Percentiles rank a stretch among this genome's conserved stretches.
Conservation (phyloP, 31 red algal species). For the Asparagopsis taxiformis region DNA sequence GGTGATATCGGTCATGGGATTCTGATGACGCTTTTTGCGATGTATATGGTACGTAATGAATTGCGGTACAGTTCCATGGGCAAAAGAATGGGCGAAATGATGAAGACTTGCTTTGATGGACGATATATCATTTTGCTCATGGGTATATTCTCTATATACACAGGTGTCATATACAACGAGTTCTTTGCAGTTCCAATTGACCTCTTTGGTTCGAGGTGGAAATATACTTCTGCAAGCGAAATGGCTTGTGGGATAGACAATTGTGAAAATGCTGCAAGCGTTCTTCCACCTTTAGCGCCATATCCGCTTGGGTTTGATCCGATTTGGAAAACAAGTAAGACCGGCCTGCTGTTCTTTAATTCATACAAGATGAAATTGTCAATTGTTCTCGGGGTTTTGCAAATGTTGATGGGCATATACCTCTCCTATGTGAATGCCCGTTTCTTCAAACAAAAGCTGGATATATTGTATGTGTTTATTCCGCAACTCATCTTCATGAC, state of each 20-base stretch:
- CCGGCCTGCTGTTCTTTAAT: slow-evolving; percentile 90
- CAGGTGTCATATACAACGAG: slow-evolving; percentile 99
- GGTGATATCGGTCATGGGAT: slow-evolving; percentile 98
- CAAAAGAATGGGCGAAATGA: slow-evolving; percentile 79
- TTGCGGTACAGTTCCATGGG: slow-evolving; percentile 52
- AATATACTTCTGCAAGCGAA: slow-evolving; percentile 60
- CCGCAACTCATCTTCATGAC: slow-evolving; percentile 93
- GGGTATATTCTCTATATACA: slow-evolving; percentile 98
- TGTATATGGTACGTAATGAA: slow-evolving; percentile 79
- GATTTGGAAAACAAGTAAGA: slow-evolving; percentile 84
- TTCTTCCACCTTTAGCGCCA: slow-evolving; percentile 65
- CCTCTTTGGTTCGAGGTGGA: slow-evolving; percentile 95
- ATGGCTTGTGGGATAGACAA: slow-evolving; percentile 97
- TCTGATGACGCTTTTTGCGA: slow-evolving; percentile 88
- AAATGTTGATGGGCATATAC: slow-evolving; percentile 95
- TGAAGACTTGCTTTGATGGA: slow-evolving; percentile 84
- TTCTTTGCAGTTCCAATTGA: slow-evolving; percentile 93
- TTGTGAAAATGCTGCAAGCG: slow-evolving; percentile 71
- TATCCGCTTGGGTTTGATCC: slow-evolving; percentile 99
- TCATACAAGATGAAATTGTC: slow-evolving; percentile 99
- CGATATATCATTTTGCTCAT: slow-evolving; percentile 96
- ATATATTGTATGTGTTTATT: slow-evolving; percentile 89
- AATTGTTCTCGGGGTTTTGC: slow-evolving; percentile 92
- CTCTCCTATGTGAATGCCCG: slow-evolving; percentile 85
- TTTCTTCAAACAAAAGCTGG: slow-evolving; percentile 85